Conservation (phyloP, 164 flowering plant genomes). For the Umbilicus rupestris region DNA sequence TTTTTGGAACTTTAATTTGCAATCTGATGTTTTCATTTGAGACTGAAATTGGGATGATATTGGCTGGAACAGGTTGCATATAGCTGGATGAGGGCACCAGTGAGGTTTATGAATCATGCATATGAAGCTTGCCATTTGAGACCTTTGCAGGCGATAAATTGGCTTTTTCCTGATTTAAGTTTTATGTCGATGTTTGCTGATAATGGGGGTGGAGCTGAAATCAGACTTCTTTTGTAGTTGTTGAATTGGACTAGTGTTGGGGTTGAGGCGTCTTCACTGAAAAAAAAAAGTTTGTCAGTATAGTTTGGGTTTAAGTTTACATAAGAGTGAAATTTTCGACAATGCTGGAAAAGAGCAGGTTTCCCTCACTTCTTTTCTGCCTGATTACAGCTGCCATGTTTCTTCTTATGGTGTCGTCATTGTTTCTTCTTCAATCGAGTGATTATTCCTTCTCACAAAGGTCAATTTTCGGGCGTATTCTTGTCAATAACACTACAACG, state of each 20-base stretch:
- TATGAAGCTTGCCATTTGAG: not conserved
- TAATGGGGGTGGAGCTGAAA: not conserved
- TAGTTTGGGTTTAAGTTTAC: not conserved
- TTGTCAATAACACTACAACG: conserved; percentile 32
- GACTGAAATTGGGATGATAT: not conserved
- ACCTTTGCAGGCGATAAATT: not conserved
- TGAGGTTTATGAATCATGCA: not conserved
- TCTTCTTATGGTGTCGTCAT: conserved; percentile 41
- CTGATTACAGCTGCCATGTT: conserved; percentile 38
- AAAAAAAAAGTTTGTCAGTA: not conserved
- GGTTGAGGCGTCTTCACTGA: not conserved
- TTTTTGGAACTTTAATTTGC: not conserved
- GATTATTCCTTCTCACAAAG: conserved; percentile 26
- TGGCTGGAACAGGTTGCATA: not conserved
- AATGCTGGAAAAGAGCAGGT: conserved; percentile 47
- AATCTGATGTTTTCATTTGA: not conserved
- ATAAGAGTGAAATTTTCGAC: not conserved
- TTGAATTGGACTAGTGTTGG: not conserved
- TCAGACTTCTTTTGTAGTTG: not conserved
- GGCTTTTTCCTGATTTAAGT: not conserved
- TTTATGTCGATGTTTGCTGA: not conserved
- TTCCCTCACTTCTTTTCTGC: conserved; percentile 40
- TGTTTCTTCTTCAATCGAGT: conserved; percentile 37
- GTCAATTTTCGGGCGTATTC: conserved; percentile 32
- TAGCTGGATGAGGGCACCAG: not conserved